A percentile compares a stretch with the other conserved stretches of the same genome.
Evolutionary conservation across 1,284 basidiomycete genomes (phyloP).

Genomic region (Sanghuangporus weigelae): DNA sequence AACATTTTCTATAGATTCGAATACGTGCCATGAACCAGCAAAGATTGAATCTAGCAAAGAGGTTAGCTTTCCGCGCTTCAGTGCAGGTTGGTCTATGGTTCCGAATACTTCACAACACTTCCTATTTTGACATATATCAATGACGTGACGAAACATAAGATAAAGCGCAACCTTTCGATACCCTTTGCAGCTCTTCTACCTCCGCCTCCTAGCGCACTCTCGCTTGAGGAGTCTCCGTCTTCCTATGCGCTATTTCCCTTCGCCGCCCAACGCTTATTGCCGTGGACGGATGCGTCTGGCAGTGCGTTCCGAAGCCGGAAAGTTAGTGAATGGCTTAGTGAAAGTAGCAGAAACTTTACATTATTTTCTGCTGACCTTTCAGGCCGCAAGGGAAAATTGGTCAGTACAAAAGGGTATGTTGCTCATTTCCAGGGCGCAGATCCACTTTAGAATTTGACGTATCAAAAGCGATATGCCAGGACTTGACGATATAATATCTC

Average conservation of each 20-base stretch:
- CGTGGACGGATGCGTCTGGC: conserved; percentile 41
- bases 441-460: background rate
- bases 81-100: conserved; percentile 40
- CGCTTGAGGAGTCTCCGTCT: conserved; percentile 27
- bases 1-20: conserved; percentile 38
- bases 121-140: background rate
- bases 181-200: conserved; percentile 36
- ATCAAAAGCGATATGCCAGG: background rate
- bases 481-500: conserved; percentile 4
- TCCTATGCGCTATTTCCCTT: conserved; percentile 64
- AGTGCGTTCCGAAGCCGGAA: conserved; percentile 53
- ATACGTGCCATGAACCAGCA: conserved; percentile 42
- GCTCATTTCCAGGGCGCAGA: background rate
- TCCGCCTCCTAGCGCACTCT: conserved; percentile 25
- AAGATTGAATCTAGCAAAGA: conserved; percentile 42
- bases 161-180: conserved; percentile 20
- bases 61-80: conserved; percentile 45
- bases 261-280: conserved; percentile 40
- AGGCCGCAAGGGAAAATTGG: conserved; percentile 28
- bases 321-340: conserved; percentile 52
- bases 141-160: conserved; percentile 17
- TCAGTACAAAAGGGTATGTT: conserved; percentile 32
- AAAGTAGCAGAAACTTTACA: conserved; percentile 30
- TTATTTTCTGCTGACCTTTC: conserved; percentile 34
- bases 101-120: background rate